These are phyloP conservation scores for Phyllosticta citrichinensis DNA, from an alignment of 2,329 filamentous ascomycete species.

Conservation along the genomic window DNA sequence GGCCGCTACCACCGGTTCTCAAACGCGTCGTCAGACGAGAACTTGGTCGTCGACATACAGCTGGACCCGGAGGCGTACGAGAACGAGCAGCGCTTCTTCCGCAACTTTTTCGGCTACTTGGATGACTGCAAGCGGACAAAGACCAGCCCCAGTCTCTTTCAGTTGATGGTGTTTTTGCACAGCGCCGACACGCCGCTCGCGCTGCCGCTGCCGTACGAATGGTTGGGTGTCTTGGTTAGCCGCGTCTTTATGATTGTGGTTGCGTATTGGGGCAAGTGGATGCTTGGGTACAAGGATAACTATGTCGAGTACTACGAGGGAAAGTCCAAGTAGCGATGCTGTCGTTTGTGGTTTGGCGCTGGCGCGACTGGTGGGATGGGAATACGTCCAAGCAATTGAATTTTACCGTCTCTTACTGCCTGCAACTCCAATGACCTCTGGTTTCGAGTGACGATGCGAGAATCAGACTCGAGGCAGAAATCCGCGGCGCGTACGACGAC, in stretches of 20 bases:
- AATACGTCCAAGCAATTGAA: neutral
- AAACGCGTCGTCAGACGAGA: conserved; percentile 2
- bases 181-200: conserved; percentile 5
- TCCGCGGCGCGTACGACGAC: neutral
- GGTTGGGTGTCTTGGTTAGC: neutral
- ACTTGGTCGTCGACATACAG: conserved; percentile 3
- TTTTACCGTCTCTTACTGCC: neutral
- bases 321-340: neutral
- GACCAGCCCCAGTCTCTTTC: conserved; percentile 1
- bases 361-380: neutral
- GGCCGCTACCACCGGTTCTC: conserved; percentile 8
- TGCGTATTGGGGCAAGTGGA: neutral
- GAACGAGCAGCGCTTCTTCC: conserved; percentile 7
- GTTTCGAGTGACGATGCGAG: no score
- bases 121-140: conserved; percentile 1
- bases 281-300: neutral
- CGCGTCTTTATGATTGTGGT: neutral
- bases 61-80: conserved; percentile 5
- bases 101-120: conserved; percentile 8
- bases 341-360: neutral
- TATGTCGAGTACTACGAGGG: neutral
- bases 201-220: neutral
- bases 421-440: neutral
- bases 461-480: no score
- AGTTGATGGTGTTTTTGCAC: conserved; percentile 8